Evolutionary conservation across 495 filamentous ascomycete genomes (phyloP), one percentile per base, ranked within the genome.

Genomic region (Penicillium samsonianum): DNA sequence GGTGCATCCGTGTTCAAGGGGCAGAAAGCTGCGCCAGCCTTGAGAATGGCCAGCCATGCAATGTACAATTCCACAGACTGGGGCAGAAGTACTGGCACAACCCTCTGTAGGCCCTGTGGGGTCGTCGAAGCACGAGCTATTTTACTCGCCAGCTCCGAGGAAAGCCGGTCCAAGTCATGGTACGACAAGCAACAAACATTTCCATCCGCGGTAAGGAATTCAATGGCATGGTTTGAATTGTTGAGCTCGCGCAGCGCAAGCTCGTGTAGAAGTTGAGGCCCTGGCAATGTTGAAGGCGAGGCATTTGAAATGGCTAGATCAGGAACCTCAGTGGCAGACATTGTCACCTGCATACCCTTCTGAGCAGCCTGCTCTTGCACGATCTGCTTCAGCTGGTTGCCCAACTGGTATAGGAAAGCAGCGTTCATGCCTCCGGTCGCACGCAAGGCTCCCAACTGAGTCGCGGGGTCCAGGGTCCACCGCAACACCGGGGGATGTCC

Each of bases 11-110:
- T 74, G 52, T 84, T 82, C 37, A 96, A 72, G 0, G 91, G 90
- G 50, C 90, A 93, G 60, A 95, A 94, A 7, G 90, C 89, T 7
- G 77, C 88, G 1, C 91, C 91, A 7, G 85, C 83, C 62, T 90
- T 90, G 12, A 94, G 77, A 46, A 90, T 84, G 1, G 84, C 90
- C 5, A 95, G 66, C 44, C 87, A 78, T 0, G 87, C 69, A 50
- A 91, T 76, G 64, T 94, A 96, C 10, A 96, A 78, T 22, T 84
- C 77, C 19, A 83, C 79, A 5, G 80, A 84, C 65, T 94, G 90
- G 8, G 85, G 83, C 5, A 91, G 64, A 9, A 92, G 78, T 8
- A 94, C 74, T 0, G 91, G 90, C 17, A 94, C 77, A n/a, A 91
- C 77, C 25, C 50, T 48, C 48, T 53, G 43, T 6, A 30, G 30